phyloP scores from a whole-genome alignment of 306 rosid species.

The Fragaria vesca region DNA sequence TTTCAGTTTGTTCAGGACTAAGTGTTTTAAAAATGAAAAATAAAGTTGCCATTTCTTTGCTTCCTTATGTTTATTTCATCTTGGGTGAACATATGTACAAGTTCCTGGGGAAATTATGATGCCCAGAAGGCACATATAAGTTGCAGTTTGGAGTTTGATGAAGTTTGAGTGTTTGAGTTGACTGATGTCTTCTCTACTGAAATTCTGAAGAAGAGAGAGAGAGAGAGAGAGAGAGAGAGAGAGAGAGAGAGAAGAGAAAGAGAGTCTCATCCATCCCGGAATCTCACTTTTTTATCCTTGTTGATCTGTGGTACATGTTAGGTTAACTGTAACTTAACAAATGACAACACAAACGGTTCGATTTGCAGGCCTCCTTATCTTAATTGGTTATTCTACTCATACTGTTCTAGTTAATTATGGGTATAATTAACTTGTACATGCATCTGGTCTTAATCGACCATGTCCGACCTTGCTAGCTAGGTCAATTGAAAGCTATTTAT shows the following conservation, averaged over 20 bases:
- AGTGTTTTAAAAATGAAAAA: neutral
- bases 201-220: too few relatives aligned
- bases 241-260: neutral
- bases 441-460: neutral
- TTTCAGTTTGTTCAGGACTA: neutral
- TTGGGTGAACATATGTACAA: neutral
- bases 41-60: neutral
- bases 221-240: neutral
- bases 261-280: constrained; percentile 4
- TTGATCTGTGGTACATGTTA: constrained; percentile 20
- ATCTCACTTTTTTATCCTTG: constrained; percentile 15
- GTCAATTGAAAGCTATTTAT: neutral
- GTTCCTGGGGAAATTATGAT: neutral
- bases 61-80: neutral
- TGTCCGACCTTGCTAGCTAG: neutral
- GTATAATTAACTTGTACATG: neutral
- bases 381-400: constrained; percentile 6
- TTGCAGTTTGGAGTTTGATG: neutral
- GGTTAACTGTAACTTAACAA: constrained; percentile 29
- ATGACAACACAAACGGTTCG: constrained; percentile 22
- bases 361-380: neutral
- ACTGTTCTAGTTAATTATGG: neutral
- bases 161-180: neutral
- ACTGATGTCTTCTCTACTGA: neutral
- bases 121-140: neutral